Evolutionary conservation across 192 early-diverging fungal genomes (phyloP).

Genomic region (Coemansia sp.): DNA sequence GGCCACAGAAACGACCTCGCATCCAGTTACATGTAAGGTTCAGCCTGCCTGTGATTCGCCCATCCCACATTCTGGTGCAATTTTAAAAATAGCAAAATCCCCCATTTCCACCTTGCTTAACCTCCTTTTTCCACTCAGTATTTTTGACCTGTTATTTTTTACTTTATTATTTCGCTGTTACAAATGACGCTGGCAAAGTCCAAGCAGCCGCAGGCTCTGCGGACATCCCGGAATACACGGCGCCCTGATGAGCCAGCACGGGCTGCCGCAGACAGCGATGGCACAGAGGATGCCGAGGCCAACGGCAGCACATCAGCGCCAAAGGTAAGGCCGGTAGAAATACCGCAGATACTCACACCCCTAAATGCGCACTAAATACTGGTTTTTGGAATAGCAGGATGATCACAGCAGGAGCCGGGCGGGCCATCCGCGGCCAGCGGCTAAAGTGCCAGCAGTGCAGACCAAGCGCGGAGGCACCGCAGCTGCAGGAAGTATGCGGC

Average conservation of each 20-base stretch:
- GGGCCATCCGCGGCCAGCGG: neutral
- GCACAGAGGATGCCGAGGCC: slow-evolving; percentile 2
- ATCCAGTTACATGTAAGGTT: too few relatives aligned
- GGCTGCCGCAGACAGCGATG: slow-evolving; percentile 4
- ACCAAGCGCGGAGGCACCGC: slow-evolving; percentile 4
- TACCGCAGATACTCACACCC: too few relatives aligned
- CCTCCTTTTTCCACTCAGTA: neutral
- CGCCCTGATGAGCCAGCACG: neutral
- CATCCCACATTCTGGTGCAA: neutral
- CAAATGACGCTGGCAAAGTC: slow-evolving; percentile 31
- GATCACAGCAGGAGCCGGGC: slow-evolving; percentile 3
- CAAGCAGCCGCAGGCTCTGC: slow-evolving; percentile 12
- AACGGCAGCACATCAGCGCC: slow-evolving; percentile 8
- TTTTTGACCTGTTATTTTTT: slow-evolving; percentile 1
- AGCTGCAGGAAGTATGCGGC: neutral
- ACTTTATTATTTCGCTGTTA: neutral
- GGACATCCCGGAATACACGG: slow-evolving; percentile 2
- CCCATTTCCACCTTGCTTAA: neutral
- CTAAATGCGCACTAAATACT: too few relatives aligned
- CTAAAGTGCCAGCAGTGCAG: neutral
- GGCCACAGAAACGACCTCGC: neutral
- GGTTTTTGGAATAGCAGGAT: neutral
- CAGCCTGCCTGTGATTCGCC: slow-evolving; percentile 1
- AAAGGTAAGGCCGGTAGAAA: slow-evolving; percentile 4
- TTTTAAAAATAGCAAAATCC: slow-evolving; percentile 6